These are phyloP conservation scores for Conidiobolus incongruus DNA, from an alignment of 371 early-diverging fungal genomes.

Conservation along the genomic window DNA sequence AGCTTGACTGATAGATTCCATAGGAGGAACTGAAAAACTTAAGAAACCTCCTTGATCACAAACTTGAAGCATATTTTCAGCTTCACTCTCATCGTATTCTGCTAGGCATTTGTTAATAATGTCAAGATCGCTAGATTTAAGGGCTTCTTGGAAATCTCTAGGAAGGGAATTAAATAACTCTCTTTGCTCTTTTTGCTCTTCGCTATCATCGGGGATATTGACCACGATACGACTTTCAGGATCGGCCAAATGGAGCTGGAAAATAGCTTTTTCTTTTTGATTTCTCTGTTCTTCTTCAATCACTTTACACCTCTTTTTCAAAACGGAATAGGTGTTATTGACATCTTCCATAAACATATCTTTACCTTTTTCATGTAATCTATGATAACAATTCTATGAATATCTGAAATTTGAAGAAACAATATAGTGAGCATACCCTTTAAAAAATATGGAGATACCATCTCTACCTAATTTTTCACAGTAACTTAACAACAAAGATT, in stretches of 20 bases:
- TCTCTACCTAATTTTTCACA: slow-evolving; percentile 58
- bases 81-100: slow-evolving; percentile 34
- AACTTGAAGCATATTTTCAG: slow-evolving; percentile 41
- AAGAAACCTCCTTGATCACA: slow-evolving; percentile 57
- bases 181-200: slow-evolving; percentile 21
- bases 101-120: slow-evolving; percentile 62
- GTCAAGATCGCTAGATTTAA: slow-evolving; percentile 48
- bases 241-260: neutral
- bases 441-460: slow-evolving; percentile 66
- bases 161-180: slow-evolving; percentile 49
- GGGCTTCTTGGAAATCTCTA: slow-evolving; percentile 41
- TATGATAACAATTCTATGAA: too few species aligned
- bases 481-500: slow-evolving; percentile 62
- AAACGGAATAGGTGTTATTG: slow-evolving; percentile 51
- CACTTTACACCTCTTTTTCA: slow-evolving; percentile 46
- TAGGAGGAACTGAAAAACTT: slow-evolving; percentile 16
- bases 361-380: slow-evolving; percentile 17
- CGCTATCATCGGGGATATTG: slow-evolving; percentile 14
- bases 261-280: neutral
- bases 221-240: neutral
- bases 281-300: slow-evolving; percentile 19
- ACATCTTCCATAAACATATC: slow-evolving; percentile 70
- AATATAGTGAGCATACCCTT: slow-evolving; percentile 34
- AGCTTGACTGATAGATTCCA: too few species aligned
- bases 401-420: too few species aligned